Conservation (phyloP, 179 eudicot genomes). For the Beta corolliflora region DNA sequence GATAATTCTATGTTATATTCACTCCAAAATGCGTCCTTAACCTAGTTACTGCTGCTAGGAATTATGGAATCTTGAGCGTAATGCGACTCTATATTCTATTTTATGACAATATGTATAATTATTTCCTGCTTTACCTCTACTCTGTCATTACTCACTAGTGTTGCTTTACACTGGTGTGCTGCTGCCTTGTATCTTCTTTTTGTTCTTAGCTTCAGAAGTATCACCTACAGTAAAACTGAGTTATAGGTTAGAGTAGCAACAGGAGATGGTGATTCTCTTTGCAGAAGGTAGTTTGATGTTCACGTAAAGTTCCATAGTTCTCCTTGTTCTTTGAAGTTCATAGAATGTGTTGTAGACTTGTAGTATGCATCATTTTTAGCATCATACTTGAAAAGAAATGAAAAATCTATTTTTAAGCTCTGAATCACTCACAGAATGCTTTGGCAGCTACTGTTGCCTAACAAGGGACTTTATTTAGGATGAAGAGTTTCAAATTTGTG, state of each 20-base stretch:
- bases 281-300: slow-evolving; percentile 33
- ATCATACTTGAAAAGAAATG: too few relatives aligned
- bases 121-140: neutral
- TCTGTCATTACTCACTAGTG: neutral
- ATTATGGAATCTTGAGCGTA: neutral
- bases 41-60: neutral
- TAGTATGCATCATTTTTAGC: too few relatives aligned
- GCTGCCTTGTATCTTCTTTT: neutral
- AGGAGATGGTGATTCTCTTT: slow-evolving; percentile 34
- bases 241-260: slow-evolving; percentile 45
- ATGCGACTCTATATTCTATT: neutral
- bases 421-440: too few relatives aligned
- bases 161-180: neutral
- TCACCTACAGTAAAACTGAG: slow-evolving; percentile 50
- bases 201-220: neutral
- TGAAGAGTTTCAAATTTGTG: too few relatives aligned
- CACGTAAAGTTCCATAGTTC: slow-evolving; percentile 54
- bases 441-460: too few relatives aligned
- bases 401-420: too few relatives aligned
- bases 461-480: too few relatives aligned
- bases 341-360: too few relatives aligned
- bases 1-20: neutral
- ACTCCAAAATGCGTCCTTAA: neutral
- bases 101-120: neutral
- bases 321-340: neutral